phyloP scores from a whole-genome alignment of 331 rosid genomes.

The Stylosanthes scabra region DNA sequence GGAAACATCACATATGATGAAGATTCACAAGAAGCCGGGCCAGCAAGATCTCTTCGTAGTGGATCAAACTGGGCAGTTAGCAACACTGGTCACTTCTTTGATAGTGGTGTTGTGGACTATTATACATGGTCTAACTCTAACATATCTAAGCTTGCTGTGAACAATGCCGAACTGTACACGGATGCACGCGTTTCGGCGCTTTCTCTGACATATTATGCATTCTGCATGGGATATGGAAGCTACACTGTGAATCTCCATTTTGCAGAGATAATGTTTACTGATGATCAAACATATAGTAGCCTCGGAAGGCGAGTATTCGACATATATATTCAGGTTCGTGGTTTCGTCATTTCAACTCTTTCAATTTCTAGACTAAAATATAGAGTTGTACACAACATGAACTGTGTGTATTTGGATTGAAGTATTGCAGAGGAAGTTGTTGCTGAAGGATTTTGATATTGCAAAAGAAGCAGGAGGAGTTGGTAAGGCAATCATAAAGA shows the following conservation, averaged over 20 bases:
- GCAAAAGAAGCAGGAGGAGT: conserved; percentile 59
- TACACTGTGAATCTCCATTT: conserved; percentile 76
- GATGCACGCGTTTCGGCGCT: conserved; percentile 76
- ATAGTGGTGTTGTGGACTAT: conserved; percentile 10
- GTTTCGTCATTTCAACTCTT: conserved; percentile 4
- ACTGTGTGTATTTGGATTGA: not conserved
- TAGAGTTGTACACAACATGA: not conserved
- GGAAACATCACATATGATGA: conserved; percentile 46
- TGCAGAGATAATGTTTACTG: conserved; percentile 71
- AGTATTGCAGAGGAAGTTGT: conserved; percentile 51
- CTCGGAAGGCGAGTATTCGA: conserved; percentile 87
- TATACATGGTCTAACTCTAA: conserved; percentile 45
- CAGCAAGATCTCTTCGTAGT: conserved; percentile 35
- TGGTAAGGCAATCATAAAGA: conserved; percentile 37
- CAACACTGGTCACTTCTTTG: conserved; percentile 69
- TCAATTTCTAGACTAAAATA: not conserved
- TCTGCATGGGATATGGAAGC: conserved; percentile 68
- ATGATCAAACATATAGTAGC: conserved; percentile 53
- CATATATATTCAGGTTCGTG: conserved; percentile 74
- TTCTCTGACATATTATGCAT: conserved; percentile 75
- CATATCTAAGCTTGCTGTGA: conserved; percentile 49
- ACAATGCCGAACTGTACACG: conserved; percentile 55
- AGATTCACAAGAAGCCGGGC: conserved; percentile 41
- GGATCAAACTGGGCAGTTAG: conserved; percentile 67
- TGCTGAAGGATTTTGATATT: conserved; percentile 63